These are phyloP conservation scores for Diversispora eburnea DNA, from an alignment of 192 early-diverging fungal genomes.

Conservation along the genomic window DNA sequence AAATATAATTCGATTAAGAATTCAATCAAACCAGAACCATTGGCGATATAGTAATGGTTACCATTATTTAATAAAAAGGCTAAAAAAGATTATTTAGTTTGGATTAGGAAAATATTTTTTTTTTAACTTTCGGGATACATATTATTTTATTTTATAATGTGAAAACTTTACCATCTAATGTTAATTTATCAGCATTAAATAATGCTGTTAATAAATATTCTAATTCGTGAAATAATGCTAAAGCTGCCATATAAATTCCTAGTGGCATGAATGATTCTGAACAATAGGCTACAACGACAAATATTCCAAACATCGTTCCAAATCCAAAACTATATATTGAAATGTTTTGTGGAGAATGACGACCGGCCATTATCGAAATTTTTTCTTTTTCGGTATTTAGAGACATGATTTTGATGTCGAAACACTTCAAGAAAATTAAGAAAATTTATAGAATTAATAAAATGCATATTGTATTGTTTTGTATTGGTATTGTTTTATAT, in stretches of 20 bases:
- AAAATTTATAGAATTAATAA: no score
- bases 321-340: conserved; percentile 68
- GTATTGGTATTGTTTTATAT: no score
- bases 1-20: conserved; percentile 64
- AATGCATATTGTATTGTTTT: no score
- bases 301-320: conserved; percentile 59
- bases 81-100: conserved; percentile 32
- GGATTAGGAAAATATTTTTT: no score
- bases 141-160: conserved; percentile 24
- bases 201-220: conserved; percentile 88
- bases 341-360: conserved; percentile 79
- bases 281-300: conserved; percentile 41
- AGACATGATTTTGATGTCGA: no score
- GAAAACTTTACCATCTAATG: conserved; percentile 64
- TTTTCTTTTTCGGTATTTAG: background rate
- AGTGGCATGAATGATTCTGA: conserved; percentile 46
- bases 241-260: conserved; percentile 62
- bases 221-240: conserved; percentile 77
- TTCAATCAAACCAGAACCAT: conserved; percentile 62
- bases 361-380: conserved; percentile 44
- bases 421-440: no score
- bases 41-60: conserved; percentile 65
- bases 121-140: conserved; percentile 29
- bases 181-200: conserved; percentile 65
- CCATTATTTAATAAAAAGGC: conserved; percentile 75